Evolutionary conservation across 371 early-diverging fungal species (phyloP).

Genomic region (Apophysomyces ossiformis): DNA sequence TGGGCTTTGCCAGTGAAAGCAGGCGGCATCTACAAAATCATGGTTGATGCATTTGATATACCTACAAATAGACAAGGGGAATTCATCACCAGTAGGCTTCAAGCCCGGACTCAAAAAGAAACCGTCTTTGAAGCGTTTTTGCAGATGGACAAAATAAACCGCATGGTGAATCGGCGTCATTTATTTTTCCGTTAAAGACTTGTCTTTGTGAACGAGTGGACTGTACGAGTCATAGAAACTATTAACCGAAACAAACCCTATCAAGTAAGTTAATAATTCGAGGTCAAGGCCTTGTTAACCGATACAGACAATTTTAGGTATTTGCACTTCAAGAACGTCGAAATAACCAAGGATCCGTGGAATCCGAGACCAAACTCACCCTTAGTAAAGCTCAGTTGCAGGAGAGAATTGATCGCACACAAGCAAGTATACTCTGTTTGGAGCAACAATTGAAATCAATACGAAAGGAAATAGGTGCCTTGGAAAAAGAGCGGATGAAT

Average conservation of each 20-base stretch:
- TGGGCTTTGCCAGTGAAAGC: neutral
- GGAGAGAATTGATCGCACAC: neutral
- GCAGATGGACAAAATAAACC: neutral
- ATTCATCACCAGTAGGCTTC: neutral
- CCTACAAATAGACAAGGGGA: neutral
- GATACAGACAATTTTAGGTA: too few species aligned
- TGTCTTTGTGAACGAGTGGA: too few species aligned
- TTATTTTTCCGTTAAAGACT: neutral
- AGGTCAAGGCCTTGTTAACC: too few species aligned
- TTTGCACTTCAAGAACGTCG: too few species aligned
- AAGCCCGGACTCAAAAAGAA: neutral
- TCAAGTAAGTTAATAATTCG: too few species aligned
- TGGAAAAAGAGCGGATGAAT: neutral
- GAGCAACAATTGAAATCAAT: neutral
- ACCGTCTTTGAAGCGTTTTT: neutral
- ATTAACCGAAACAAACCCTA: too few species aligned
- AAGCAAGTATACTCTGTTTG: neutral
- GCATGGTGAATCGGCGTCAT: neutral
- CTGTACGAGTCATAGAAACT: too few species aligned
- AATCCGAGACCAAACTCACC: too few species aligned
- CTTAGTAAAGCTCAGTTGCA: too few species aligned
- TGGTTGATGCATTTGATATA: neutral
- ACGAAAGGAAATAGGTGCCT: neutral
- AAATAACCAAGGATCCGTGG: too few species aligned
- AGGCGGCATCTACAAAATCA: neutral